A percentile compares a stretch with the other conserved stretches of the same genome.
phyloP scores from a whole-genome alignment of 108 stramenopile species.

The Licmophora abbreviata region DNA sequence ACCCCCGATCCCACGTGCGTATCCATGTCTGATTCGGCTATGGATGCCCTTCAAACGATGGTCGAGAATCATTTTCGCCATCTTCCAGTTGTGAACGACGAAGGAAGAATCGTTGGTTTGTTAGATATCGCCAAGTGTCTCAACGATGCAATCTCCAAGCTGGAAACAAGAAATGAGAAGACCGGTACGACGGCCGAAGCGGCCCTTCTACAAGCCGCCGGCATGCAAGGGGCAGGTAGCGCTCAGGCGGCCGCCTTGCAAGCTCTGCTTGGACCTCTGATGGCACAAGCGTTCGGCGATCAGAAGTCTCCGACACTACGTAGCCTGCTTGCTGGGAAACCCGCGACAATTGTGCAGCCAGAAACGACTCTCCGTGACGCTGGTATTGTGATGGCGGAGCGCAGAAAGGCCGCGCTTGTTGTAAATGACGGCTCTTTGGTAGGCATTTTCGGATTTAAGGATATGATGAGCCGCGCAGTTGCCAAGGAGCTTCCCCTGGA shows the following conservation, averaged over 20 bases:
- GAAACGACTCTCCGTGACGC: constrained; percentile 59
- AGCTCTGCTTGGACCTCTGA: constrained; percentile 50
- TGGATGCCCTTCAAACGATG: constrained; percentile 89
- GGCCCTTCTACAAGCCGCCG: constrained; percentile 48
- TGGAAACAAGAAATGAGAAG: constrained; percentile 66
- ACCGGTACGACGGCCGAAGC: constrained; percentile 46
- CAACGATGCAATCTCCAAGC: constrained; percentile 89
- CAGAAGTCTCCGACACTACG: constrained; percentile 58
- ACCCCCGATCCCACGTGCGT: constrained; percentile 84
- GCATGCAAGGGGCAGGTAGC: constrained; percentile 40
- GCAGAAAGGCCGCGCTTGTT: constrained; percentile 78
- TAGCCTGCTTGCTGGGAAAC: constrained; percentile 58
- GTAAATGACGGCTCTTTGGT: constrained; percentile 72
- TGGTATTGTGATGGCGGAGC: constrained; percentile 70
- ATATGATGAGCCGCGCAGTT: constrained; percentile 86
- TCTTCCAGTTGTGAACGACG: constrained; percentile 83
- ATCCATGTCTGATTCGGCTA: constrained; percentile 62
- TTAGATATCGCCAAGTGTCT: constrained; percentile 93
- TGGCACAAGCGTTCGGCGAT: constrained; percentile 62
- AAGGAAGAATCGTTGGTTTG: constrained; percentile 77
- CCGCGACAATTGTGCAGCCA: constrained; percentile 57
- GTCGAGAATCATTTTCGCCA: constrained; percentile 89
- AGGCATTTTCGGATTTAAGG: constrained; percentile 92
- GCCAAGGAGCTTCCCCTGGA: constrained; percentile 75
- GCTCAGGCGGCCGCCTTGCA: constrained; percentile 56